Percentiles rank a stretch among this genome's conserved stretches.
These are phyloP conservation scores for Vigna nakashimae DNA, from an alignment of 306 rosid species.

Conservation along the genomic window DNA sequence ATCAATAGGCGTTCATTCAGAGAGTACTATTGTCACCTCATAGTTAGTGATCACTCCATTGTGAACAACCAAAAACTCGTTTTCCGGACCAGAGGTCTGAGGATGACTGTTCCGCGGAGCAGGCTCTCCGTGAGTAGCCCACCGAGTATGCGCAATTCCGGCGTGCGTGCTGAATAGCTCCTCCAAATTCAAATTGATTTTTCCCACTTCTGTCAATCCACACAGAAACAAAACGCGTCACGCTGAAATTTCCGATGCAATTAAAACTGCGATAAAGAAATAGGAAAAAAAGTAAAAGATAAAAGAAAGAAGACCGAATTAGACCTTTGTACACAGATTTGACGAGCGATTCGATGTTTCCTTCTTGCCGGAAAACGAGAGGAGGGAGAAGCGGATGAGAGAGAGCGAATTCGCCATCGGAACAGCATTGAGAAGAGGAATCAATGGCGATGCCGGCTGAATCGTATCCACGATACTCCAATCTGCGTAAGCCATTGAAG, in stretches of 20 bases:
- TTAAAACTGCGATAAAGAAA: background rate
- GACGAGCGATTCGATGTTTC: conserved; percentile 94
- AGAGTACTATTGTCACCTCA: conserved; percentile 61
- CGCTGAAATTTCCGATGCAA: background rate
- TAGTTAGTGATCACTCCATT: conserved; percentile 91
- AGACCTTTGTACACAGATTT: conserved; percentile 85
- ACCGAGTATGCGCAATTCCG: conserved; percentile 95
- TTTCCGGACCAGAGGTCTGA: conserved; percentile 76
- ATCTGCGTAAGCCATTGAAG: conserved; percentile 85
- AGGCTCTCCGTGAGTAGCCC: conserved; percentile 99
- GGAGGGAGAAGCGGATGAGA: conserved; percentile 47
- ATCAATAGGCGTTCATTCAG: background rate
- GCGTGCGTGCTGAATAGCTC: conserved; percentile 72
- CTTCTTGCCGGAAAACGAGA: conserved; percentile 88
- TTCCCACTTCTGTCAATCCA: conserved; percentile 65
- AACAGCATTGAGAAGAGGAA: conserved; percentile 33
- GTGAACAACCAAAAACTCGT: conserved; percentile 93
- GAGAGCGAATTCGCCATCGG: conserved; percentile 19
- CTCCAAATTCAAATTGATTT: conserved; percentile 71
- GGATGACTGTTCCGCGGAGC: conserved; percentile 95
- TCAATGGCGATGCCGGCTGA: conserved; percentile 95
- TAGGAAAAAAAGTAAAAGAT: no score
- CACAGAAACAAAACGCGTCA: background rate
- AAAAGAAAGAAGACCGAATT: background rate
- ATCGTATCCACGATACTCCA: conserved; percentile 97